Evolutionary conservation across 2,329 filamentous ascomycete species (phyloP).

Genomic region (Verticillium longisporum): DNA sequence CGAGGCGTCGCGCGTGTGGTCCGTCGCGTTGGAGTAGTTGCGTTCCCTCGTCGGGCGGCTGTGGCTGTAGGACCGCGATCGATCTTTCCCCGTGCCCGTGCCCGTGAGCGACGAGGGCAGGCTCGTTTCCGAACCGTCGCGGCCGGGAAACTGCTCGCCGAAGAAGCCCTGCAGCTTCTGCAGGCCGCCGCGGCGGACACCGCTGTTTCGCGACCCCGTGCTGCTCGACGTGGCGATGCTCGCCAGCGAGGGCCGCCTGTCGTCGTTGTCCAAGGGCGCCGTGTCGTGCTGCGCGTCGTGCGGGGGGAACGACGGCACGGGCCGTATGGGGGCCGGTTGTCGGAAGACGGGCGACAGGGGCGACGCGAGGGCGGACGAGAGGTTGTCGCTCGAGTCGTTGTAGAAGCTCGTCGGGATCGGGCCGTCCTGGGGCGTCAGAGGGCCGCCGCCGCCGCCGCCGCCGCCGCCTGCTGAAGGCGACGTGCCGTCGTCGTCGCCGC

Average conservation of each 20-base stretch:
- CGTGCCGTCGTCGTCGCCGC: constrained; percentile 17
- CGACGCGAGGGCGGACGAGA: constrained; percentile 40
- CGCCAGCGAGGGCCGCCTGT: constrained; percentile 78
- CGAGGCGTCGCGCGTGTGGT: constrained; percentile 67
- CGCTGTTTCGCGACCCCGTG: constrained; percentile 68
- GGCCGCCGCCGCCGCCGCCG: constrained; percentile 15
- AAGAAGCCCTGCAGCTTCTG: constrained; percentile 90
- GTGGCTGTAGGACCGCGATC: constrained; percentile 57
- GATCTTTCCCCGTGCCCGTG: constrained; percentile 44
- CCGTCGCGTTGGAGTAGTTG: constrained; percentile 71
- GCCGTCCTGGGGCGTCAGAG: constrained; percentile 17
- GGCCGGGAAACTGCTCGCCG: constrained; percentile 75
- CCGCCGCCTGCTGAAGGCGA: too few species aligned
- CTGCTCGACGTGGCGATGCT: constrained; percentile 84
- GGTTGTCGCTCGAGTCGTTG: constrained; percentile 68
- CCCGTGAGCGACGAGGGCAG: constrained; percentile 36
- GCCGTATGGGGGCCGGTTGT: constrained; percentile 22
- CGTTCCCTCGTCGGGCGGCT: constrained; percentile 57
- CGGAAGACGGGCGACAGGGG: constrained; percentile 64
- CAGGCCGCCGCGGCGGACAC: constrained; percentile 58
- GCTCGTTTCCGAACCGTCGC: constrained; percentile 68
- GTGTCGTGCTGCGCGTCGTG: constrained; percentile 52
- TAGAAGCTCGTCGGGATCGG: constrained; percentile 54
- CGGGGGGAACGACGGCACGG: background rate
- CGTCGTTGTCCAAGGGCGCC: constrained; percentile 57